phyloP scores from a whole-genome alignment of 768 basidiomycete species.

The Phanerodontia chrysosporium region DNA sequence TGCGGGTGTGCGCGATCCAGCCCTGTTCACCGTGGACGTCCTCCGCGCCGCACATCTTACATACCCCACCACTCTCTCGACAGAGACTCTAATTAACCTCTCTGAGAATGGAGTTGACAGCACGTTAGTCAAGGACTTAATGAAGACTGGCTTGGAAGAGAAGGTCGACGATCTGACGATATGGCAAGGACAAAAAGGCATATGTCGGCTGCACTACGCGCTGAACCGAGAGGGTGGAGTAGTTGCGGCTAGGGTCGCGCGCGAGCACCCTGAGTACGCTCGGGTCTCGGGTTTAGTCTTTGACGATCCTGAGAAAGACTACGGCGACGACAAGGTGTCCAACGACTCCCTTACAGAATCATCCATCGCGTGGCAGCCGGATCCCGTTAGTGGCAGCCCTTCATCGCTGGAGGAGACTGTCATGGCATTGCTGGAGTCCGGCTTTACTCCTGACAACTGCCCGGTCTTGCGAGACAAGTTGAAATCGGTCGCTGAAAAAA shows the following conservation, averaged over 20 bases:
- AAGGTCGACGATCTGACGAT: constrained; percentile 21
- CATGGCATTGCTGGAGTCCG: constrained; percentile 52
- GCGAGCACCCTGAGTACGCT: constrained; percentile 21
- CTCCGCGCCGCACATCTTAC: constrained; percentile 47
- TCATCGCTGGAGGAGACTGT: constrained; percentile 60
- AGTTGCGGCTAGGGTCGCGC: constrained; percentile 19
- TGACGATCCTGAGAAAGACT: constrained; percentile 8
- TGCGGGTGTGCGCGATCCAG: constrained; percentile 30
- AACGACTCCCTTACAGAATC: constrained; percentile 22
- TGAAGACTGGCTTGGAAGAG: constrained; percentile 20
- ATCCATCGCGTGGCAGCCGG: constrained; percentile 70
- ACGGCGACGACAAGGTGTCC: background rate
- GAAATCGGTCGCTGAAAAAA: constrained; percentile 40
- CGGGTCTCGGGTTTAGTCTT: constrained; percentile 22
- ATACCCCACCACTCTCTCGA: constrained; percentile 43
- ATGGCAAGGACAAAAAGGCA: constrained; percentile 17
- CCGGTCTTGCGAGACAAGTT: constrained; percentile 53
- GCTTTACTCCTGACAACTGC: constrained; percentile 49
- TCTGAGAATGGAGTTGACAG: constrained; percentile 58
- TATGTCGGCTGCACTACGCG: constrained; percentile 20
- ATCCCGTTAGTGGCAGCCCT: constrained; percentile 55
- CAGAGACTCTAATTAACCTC: constrained; percentile 60
- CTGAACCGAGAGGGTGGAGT: constrained; percentile 21
- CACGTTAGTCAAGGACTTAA: constrained; percentile 31
- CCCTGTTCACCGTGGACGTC: constrained; percentile 49